Base-by-base conservation (phyloP, 225 moss, liverwort and hornwort species). In the Antitrichia curtipendula region DNA sequence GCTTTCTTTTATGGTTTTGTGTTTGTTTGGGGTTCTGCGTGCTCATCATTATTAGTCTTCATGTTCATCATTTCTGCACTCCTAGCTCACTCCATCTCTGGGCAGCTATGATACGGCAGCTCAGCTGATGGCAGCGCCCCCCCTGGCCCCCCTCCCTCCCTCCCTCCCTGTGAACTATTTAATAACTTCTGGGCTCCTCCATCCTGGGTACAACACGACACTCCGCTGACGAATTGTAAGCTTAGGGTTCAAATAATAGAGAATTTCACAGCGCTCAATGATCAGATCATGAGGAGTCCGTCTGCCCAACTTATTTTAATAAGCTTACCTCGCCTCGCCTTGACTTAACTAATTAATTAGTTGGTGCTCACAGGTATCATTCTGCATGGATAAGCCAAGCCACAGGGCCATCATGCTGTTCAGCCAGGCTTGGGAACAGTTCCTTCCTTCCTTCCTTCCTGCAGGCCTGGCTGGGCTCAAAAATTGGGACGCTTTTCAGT, bases 1-100 rank as follows among this genome's bases (percentile, higher is more conserved):
- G 82, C 83, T 76, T 75, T 43, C 74, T 63, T 88, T 88, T 15
- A 88, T 57, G 75, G 76, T 36, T 28, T 65, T 82, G 47, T 57
- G 75, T 83, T 88, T 82, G 82, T 82, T 65, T 87, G 41, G 75
- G 76, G 57, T 52, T 49, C 82, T 75, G 82, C 82, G 75, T 82
- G 82, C 75, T 83, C 90, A 81, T 90, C 87, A 90, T 90, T 65
- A 77, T 40, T 29, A 81, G 61, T 12, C 87, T 81, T 52, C 86
- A 82, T 64, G 56, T 47, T 56, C 89, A 85, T 85, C 85, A 85
- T 85, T 66, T 65, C 89, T 71, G 89, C 36, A 72, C 27, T 75
- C 54, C 64, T 40, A 7, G 21, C 12, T 16, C 5, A 20, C 31
- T 8, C 45, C 45, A 45, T 49, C 63, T 85, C 43, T 62, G 41